Percentiles rank a stretch among this genome's conserved stretches.
phyloP scores from a whole-genome alignment of 768 basidiomycete genomes.

The Suillus americanus region DNA sequence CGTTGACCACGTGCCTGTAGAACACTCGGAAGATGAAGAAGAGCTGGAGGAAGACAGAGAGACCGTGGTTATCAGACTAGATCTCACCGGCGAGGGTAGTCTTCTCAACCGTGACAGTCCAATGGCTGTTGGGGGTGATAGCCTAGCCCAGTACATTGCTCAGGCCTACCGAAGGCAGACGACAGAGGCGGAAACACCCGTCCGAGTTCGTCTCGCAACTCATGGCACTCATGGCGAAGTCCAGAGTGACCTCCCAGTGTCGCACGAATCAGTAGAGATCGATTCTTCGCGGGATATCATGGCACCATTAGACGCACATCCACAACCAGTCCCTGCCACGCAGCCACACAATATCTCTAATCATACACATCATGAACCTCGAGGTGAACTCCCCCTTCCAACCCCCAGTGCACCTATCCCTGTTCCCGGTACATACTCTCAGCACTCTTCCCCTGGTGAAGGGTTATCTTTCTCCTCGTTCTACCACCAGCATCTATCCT shows the following conservation, averaged over 20 bases:
- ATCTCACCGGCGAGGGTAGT: conserved; percentile 40
- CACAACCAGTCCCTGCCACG: background rate
- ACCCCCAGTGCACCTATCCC: conserved; percentile 29
- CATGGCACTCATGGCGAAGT: conserved; percentile 14
- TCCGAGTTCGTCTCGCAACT: conserved; percentile 24
- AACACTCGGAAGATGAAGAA: conserved; percentile 12
- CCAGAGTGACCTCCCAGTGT: conserved; percentile 4
- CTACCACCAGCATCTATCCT: conserved; percentile 21
- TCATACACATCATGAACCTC: conserved; percentile 7
- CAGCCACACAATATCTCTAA: background rate
- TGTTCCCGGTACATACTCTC: conserved; percentile 23
- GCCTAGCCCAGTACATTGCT: conserved; percentile 39
- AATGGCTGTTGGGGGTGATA: conserved; percentile 44
- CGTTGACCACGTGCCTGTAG: conserved; percentile 39
- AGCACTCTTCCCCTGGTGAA: conserved; percentile 19
- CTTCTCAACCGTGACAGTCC: conserved; percentile 50
- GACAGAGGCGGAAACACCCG: conserved; percentile 13
- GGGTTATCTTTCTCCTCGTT: conserved; percentile 13
- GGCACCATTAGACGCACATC: background rate
- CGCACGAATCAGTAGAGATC: background rate
- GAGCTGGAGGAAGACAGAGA: conserved; percentile 35
- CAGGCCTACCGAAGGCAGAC: conserved; percentile 35
- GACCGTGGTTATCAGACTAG: conserved; percentile 29
- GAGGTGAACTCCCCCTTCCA: conserved; percentile 17
- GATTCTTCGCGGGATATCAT: background rate